Base-by-base conservation (phyloP, 352 stramenopile species). In the Phytophthora cryptogea region DNA sequence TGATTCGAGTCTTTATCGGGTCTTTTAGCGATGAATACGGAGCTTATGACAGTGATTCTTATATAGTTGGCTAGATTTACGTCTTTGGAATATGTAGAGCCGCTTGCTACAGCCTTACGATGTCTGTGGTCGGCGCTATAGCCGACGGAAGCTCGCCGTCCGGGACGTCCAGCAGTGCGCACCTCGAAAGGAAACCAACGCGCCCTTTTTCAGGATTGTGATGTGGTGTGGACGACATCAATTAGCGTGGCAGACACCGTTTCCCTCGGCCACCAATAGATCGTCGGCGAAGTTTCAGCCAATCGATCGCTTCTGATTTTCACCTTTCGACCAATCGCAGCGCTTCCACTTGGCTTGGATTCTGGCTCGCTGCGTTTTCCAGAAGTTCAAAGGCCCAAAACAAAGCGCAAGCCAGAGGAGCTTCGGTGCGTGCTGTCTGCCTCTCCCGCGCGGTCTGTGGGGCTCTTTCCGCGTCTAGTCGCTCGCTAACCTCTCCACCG, bases 361-460 rank as follows among this genome's bases (percentile, higher is more conserved):
- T 72, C 44, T 28, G 47, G 36, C 54, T 58, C 40, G 33, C 36
- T 52, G 33, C 20, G 20, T 26, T 50, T 56, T 48, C 40, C 49
- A 66, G 40, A 66, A 53, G 44, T 48, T 61, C 54, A 66, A 67
- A 63, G 11, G 58, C 59, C 65, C 64, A 61, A 68, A 59, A 62
- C 47, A 60, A 68, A 66, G 46, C 64, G 47, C 42, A 39, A 63
- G 36, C 27, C 31, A 45, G 37, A 17, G 53, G 27, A 65, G 46
- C 39, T 61, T 65, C 20, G 41, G 65, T 66, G 50, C 48, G 59
- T 72, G 23, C 8, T 31, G 20, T 23, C 20, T 23, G 32, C 14
- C 30, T 20, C 47, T 30, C 44, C 41, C 20, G 8, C 10, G 27
- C 23, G 3, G 0, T 16, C 26, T 23, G 33, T 23, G 32, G 45